Evolutionary conservation across 2,329 filamentous ascomycete species (phyloP).

Genomic region (Emydomyces testavorans): DNA sequence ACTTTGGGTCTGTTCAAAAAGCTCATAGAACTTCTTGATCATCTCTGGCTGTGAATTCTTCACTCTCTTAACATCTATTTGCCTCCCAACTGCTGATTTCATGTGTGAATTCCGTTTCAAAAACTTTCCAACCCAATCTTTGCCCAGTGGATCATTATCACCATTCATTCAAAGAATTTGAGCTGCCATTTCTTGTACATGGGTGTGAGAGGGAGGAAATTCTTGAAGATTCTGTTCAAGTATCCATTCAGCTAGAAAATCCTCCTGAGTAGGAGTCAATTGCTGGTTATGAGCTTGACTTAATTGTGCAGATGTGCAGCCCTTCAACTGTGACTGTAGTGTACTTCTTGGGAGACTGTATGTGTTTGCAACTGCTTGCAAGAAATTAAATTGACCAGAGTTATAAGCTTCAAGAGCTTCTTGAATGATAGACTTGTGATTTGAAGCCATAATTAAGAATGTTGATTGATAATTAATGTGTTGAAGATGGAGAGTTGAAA

Average conservation of each 20-base stretch:
- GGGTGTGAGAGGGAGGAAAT: not conserved
- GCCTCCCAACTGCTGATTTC: not conserved
- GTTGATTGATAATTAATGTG: not conserved
- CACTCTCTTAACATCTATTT: not conserved
- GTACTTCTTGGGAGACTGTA: not conserved
- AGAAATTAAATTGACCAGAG: not conserved
- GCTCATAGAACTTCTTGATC: not conserved
- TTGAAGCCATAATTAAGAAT: not conserved
- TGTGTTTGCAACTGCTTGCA: not conserved
- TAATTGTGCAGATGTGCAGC: not conserved
- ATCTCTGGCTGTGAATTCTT: not conserved
- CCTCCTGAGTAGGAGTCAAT: not conserved
- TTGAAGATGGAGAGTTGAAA: not conserved
- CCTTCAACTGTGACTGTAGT: not conserved
- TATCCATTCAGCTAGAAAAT: conserved; percentile 1
- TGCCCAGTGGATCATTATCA: not conserved
- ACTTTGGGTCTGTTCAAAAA: not conserved
- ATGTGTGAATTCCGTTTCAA: not conserved
- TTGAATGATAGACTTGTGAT: not conserved
- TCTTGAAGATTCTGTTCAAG: not conserved
- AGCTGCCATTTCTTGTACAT: not conserved
- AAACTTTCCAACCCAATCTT: not conserved
- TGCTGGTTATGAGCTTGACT: not conserved
- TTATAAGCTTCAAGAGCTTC: not conserved
- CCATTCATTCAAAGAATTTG: not conserved